Base-by-base conservation (phyloP, 805 yeast species). In the Kazachstania taianensis region DNA sequence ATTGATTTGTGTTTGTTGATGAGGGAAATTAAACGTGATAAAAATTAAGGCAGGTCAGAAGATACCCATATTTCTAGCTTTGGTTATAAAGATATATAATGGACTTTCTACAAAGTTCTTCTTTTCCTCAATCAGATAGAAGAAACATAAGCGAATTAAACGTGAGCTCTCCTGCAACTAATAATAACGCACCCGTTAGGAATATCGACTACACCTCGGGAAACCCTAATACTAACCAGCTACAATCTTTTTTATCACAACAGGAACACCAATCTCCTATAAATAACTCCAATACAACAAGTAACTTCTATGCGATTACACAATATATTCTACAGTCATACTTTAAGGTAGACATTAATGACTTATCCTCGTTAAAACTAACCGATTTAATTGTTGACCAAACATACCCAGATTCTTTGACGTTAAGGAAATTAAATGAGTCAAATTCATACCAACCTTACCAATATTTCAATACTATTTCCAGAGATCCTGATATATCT, bases 341-440 rank as follows among this genome's bases (percentile, higher is more conserved):
- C 34, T 56, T 52, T 42, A 50, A 53, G 36, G 55, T 55, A 9
- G 43, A 45, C 14, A 34, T 41, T 14, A 38, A 44, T 22, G 41
- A 37, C 16, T 37, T 53, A 31, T 35, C 37, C 3, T 35, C 48
- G 16, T 36, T 57, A 20, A 48, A 44, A 27, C 37, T 55, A 23
- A 46, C 49, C 14, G 62, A 57, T 37, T 37, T 57, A 26, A 50
- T 56, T 9, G 59, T 56, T 7, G 62, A 57, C 36, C 59, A 55
- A 44, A 55, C 61, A 7, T 57, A 55, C 32, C 51, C 60, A 7
- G 53, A 56, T 36, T 47, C 60, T 3, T 40, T 57, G 28, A 56
- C 62, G n/a, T 44, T 57, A 26, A 44, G 62, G 35, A 56, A 54
- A 35, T 37, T 57, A 30, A 54, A 55, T 40, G 24, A 25, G 5